Percentiles rank a stretch among this genome's conserved stretches.
These are phyloP conservation scores for Agrocybe pediades DNA, from an alignment of 768 basidiomycete species.

Conservation along the genomic window DNA sequence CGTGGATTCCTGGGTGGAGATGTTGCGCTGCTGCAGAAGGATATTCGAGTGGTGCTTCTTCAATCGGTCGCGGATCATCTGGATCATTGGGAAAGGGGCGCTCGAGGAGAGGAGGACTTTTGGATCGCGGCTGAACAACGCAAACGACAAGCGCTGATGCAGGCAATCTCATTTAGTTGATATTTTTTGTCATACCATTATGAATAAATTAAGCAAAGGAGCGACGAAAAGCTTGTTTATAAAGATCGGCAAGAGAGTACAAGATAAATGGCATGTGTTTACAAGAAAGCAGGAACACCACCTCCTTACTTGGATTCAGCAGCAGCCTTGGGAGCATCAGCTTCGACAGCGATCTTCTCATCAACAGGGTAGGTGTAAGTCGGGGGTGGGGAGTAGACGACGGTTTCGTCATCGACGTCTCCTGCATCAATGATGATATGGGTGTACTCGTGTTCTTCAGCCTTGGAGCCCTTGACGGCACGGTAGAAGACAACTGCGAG, in stretches of 20 bases:
- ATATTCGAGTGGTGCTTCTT: slow-evolving; percentile 15
- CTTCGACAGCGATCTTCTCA: slow-evolving; percentile 44
- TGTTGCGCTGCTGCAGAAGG: slow-evolving; percentile 8
- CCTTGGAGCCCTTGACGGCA: slow-evolving; percentile 44
- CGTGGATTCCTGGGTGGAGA: background rate
- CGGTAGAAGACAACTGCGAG: slow-evolving; percentile 63
- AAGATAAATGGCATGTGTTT: background rate
- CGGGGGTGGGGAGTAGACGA: slow-evolving; percentile 57
- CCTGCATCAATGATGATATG: slow-evolving; percentile 37
- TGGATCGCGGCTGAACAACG: slow-evolving; percentile 18
- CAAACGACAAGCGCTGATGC: slow-evolving; percentile 1
- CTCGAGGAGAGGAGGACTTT: slow-evolving; percentile 18
- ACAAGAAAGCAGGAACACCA: background rate
- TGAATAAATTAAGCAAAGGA: background rate
- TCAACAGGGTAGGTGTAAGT: slow-evolving; percentile 50
- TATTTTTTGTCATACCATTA: background rate
- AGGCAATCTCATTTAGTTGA: background rate
- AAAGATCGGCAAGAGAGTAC: background rate
- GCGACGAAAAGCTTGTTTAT: background rate
- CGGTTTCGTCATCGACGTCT: slow-evolving; percentile 38
- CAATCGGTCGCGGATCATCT: slow-evolving; percentile 13
- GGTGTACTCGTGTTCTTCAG: slow-evolving; percentile 41
- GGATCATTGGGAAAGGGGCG: slow-evolving; percentile 20
- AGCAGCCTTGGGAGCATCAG: slow-evolving; percentile 9
- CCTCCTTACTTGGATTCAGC: slow-evolving; percentile 16